Conservation (phyloP, 176 grass and related monocot genomes). For the Rhynchospora pubera region DNA sequence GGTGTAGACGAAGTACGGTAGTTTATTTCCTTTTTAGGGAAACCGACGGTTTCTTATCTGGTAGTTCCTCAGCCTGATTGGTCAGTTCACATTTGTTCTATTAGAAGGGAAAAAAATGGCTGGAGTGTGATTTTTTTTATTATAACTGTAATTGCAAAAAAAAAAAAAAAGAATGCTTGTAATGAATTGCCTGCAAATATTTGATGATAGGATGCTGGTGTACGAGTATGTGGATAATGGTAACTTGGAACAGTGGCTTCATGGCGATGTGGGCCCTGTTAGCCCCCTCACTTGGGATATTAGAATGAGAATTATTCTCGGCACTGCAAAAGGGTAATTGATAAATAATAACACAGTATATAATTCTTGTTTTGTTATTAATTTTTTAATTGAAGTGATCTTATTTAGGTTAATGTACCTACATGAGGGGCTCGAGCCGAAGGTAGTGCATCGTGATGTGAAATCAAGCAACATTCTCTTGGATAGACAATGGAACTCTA, state of each 20-base stretch:
- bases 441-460: slow-evolving; percentile 95
- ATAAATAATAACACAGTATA: neutral
- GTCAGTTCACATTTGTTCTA: neutral
- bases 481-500: slow-evolving; percentile 85
- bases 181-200: slow-evolving; percentile 14
- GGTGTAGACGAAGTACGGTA: neutral
- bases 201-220: slow-evolving; percentile 71
- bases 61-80: neutral
- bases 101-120: slow-evolving; percentile 12
- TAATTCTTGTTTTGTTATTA: neutral
- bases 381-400: slow-evolving; percentile 9
- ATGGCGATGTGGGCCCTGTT: slow-evolving; percentile 79
- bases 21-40: neutral
- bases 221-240: slow-evolving; percentile 94
- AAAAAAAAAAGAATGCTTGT: neutral
- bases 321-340: slow-evolving; percentile 89
- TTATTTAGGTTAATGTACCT: slow-evolving; percentile 83
- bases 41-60: neutral
- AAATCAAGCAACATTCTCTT: slow-evolving; percentile 97
- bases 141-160: neutral
- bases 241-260: slow-evolving; percentile 96
- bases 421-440: slow-evolving; percentile 95
- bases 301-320: slow-evolving; percentile 79
- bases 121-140: no score
- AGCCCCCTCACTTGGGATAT: slow-evolving; percentile 94